Base-by-base conservation (phyloP, 192 early-diverging fungal species). In the Neocallimastix lanati region DNA sequence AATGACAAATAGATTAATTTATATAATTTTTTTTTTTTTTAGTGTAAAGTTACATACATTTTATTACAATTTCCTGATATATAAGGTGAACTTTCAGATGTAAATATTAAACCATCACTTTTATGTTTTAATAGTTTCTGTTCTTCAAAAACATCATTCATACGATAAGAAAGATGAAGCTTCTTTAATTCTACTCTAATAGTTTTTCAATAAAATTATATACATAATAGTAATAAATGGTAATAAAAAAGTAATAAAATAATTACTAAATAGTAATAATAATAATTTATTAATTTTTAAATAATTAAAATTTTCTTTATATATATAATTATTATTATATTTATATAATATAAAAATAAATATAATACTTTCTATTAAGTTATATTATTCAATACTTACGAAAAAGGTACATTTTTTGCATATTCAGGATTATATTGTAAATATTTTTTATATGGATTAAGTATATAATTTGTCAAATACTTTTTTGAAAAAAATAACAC, bases 81-180 rank as follows among this genome's bases (percentile, higher is more conserved):
- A 80, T 95, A 95, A 28, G 88, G 87, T 7, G 89, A 85, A 1
- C 13, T 18, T 33, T 58, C 29, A 0, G 80, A 30, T 18, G 80
- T 80, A 33, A 80, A 80, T 16, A 80, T 30, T 33, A 80, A 29
- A 28, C 80, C 80, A 36, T 80, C 80, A 28, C 37, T 80, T 29
- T 78, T 78, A 58, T 80, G 80, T 28, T 80, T 35, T 33, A 80
- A 21, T 15, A 29, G 28, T 30, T 28, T 28, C 35, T 76, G 33
- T 29, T 80, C 33, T 58, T 80, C 81, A 29, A 92, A 88, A 29
- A 95, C 83, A 18, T 81, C 82, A 14, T 86, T 82, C 1, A 91
- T 82, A 37, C 84, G 86, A 83, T 94, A 94, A 12, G 93, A 89
- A 76, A 86, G 83, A 76, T 92, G 82, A 80, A 92, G 91, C 16